Evolutionary conservation across 257 asterid genomes (phyloP), one percentile per base, ranked within the genome.

Genomic region (Nicotiana undulata): DNA sequence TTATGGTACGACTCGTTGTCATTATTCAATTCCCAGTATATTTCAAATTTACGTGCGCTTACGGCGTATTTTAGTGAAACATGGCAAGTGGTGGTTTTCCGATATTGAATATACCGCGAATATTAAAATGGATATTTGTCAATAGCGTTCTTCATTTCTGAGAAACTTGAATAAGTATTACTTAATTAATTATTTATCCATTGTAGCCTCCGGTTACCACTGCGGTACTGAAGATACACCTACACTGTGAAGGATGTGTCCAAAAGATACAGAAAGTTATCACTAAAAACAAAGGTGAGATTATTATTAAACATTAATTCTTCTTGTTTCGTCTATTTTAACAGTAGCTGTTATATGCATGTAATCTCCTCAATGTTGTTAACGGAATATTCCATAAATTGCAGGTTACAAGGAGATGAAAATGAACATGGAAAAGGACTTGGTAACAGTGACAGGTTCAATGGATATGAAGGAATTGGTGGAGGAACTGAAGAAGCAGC

Each of bases 181-280:
- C 31, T n/a, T 2, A 40, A 18, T 1, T 70, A 53, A 46, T 20
- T 44, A 10, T 1, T 44, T 12, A 12, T 44, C 22, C 77, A 22
- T 40, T 51, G 74, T 75, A 93, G 98, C 85, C 82, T 51, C 88
- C 89, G 4, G 88, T 92, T 0, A 85, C 93, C 18, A 93, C 97
- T 65, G 93, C 93, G 51, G 88, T 83, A 79, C 5, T 94, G 87
- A 94, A 89, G 85, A 81, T 90, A 20, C 56, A 85, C n/a, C 75
- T 95, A 3, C 97, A 95, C 84, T 95, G 98, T 59, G 92, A 95
- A 28, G 98, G 98, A 40, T 95, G 98, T 87, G 87, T 89, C 7
- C 88, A 88, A 77, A 95, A 91, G 79, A 93, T 95, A 51, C 37
- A 72, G 76, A 95, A 77, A 80, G 81, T 82, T 18, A 89, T 92